Percentiles rank a stretch among this genome's conserved stretches.
Evolutionary conservation across 768 basidiomycete species (phyloP).

Genomic region (Mycena rosella): DNA sequence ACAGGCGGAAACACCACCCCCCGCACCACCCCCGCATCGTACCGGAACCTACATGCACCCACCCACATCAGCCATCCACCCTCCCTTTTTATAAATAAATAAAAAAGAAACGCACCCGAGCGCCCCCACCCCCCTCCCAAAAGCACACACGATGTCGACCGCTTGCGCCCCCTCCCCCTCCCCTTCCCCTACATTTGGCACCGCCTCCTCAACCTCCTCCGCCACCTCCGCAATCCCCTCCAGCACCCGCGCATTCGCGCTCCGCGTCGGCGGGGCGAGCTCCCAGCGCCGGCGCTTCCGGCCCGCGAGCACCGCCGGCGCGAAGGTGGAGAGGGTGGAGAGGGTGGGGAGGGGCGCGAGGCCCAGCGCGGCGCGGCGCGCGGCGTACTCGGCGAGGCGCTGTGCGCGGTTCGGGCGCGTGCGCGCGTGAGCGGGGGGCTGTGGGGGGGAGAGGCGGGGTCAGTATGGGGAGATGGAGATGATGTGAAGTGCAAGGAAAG

Average conservation of each 20-base stretch:
- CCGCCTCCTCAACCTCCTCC: slow-evolving; percentile 46
- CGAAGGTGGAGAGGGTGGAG: slow-evolving; percentile 27
- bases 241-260: slow-evolving; percentile 53
- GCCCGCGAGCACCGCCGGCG: neutral
- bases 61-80: neutral
- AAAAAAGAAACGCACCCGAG: slow-evolving; percentile 55
- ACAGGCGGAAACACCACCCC: neutral
- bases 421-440: slow-evolving; percentile 63
- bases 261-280: neutral
- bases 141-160: slow-evolving; percentile 58
- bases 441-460: too few species aligned
- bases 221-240: slow-evolving; percentile 55
- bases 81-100: neutral
- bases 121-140: slow-evolving; percentile 39
- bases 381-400: slow-evolving; percentile 74
- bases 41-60: slow-evolving; percentile 61
- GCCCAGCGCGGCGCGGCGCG: slow-evolving; percentile 67
- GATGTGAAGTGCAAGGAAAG: neutral
- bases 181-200: slow-evolving; percentile 35
- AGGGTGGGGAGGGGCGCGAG: slow-evolving; percentile 32
- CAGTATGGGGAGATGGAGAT: neutral
- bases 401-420: slow-evolving; percentile 74
- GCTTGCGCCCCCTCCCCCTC: slow-evolving; percentile 37
- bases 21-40: neutral
- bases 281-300: neutral